These are phyloP conservation scores for Penicillium goetzii DNA, from an alignment of 495 filamentous ascomycete genomes.

Conservation along the genomic window DNA sequence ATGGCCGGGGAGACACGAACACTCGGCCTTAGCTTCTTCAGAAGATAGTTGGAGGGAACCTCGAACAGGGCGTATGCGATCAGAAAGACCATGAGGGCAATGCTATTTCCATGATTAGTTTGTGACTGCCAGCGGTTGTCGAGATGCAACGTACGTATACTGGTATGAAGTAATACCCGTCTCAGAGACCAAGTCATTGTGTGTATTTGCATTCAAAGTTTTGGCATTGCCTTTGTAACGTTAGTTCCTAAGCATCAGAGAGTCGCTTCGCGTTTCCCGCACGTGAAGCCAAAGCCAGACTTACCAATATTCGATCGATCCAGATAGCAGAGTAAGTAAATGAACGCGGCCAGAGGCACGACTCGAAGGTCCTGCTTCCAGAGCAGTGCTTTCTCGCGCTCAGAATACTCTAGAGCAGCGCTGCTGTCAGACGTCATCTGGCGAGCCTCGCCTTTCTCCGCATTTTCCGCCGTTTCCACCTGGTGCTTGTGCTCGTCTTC, in stretches of 20 bases:
- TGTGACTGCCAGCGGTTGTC: background rate
- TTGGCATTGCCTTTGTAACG: conserved; percentile 56
- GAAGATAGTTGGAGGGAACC: background rate
- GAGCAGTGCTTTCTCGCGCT: background rate
- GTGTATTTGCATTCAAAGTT: conserved; percentile 60
- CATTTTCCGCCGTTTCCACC: background rate
- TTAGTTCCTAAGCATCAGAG: background rate
- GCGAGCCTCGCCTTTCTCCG: background rate
- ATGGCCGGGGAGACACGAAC: conserved; percentile 64
- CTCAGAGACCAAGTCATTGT: conserved; percentile 65
- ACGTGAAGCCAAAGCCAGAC: background rate
- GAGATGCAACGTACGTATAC: conserved; percentile 58
- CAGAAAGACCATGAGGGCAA: background rate
- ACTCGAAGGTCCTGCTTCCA: background rate
- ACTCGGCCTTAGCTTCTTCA: background rate
- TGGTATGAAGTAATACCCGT: conserved; percentile 63
- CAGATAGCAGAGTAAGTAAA: background rate
- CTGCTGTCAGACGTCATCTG: background rate
- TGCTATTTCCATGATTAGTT: conserved; percentile 54
- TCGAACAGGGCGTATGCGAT: background rate
- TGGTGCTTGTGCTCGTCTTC: background rate
- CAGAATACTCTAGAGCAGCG: background rate
- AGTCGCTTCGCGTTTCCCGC: background rate
- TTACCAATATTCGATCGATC: background rate
- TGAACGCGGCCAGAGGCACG: background rate